A percentile compares a stretch with the other conserved stretches of the same genome.
These are phyloP conservation scores for Stephania yunnanensis DNA, from an alignment of 164 flowering plant species.

Conservation along the genomic window DNA sequence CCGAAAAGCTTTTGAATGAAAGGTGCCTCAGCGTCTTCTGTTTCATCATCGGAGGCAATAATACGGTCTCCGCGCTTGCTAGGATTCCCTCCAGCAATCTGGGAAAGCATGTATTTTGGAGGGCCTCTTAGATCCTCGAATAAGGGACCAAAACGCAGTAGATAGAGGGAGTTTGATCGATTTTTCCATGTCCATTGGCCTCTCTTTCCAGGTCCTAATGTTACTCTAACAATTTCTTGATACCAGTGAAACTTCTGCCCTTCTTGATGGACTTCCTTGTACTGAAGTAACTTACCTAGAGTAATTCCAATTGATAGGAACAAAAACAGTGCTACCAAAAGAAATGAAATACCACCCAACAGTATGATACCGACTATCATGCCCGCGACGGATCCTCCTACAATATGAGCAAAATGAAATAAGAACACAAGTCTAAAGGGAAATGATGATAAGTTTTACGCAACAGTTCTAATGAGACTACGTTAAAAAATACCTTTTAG, in stretches of 20 bases:
- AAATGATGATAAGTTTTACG: neutral
- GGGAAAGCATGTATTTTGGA: constrained; percentile 93
- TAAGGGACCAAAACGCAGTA: constrained; percentile 62
- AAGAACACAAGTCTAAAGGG: neutral
- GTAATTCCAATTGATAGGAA: constrained; percentile 87
- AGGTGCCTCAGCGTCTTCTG: constrained; percentile 97
- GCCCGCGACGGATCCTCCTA: constrained; percentile 56
- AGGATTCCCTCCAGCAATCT: constrained; percentile 45
- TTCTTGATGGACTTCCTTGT: constrained; percentile 90
- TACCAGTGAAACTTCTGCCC: constrained; percentile 74
- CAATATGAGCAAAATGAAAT: constrained; percentile 1
- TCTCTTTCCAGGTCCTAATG: constrained; percentile 93
- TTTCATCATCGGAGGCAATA: constrained; percentile 93
- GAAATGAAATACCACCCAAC: constrained; percentile 33
- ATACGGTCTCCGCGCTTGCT: constrained; percentile 40
- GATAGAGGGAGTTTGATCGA: constrained; percentile 35
- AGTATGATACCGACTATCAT: constrained; percentile 51
- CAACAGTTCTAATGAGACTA: neutral
- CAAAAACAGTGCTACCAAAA: constrained; percentile 48
- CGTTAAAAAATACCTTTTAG: constrained; percentile 47
- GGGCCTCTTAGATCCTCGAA: constrained; percentile 95
- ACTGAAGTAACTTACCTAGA: constrained; percentile 76
- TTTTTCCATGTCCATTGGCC: constrained; percentile 98
- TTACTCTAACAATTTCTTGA: constrained; percentile 65
- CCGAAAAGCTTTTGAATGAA: constrained; percentile 84